Percentiles rank a stretch among this genome's conserved stretches.
Evolutionary conservation across 345 rosid species (phyloP).

Genomic region (Citrus medica): DNA sequence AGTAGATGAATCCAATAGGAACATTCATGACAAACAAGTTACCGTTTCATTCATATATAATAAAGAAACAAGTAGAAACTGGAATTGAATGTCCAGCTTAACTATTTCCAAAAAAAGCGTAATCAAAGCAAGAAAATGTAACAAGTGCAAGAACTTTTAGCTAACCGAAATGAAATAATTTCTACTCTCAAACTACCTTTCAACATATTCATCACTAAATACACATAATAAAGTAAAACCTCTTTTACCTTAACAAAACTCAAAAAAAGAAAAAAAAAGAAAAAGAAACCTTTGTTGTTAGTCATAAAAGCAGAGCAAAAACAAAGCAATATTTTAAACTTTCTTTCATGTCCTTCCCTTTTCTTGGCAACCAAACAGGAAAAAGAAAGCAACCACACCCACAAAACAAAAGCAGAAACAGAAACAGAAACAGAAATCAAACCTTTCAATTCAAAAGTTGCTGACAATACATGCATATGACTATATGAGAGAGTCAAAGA

Average conservation of each 20-base stretch:
- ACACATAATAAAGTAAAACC: not conserved
- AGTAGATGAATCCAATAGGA: not conserved
- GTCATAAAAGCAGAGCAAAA: not conserved
- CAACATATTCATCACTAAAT: not conserved
- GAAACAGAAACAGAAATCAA: not conserved
- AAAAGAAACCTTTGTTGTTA: not conserved
- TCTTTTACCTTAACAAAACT: not conserved
- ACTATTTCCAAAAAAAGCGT: not conserved
- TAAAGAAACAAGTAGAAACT: not conserved
- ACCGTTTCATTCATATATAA: not conserved
- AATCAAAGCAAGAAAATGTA: not conserved
- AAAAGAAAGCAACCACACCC: not conserved
- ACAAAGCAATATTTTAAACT: not conserved
- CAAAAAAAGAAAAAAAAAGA: not conserved
- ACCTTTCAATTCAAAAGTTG: slow-evolving; percentile 24
- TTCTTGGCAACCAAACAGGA: slow-evolving; percentile 23
- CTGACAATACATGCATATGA: slow-evolving; percentile 7
- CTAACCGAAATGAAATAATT: not conserved
- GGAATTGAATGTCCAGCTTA: not conserved
- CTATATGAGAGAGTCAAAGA: not conserved
- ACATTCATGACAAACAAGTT: not conserved
- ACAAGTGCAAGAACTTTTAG: not conserved
- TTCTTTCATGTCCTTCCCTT: not conserved
- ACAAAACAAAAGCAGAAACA: not conserved
- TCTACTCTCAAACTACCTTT: not conserved